A percentile compares a stretch with the other conserved stretches of the same genome.
Conservation (phyloP, 495 filamentous ascomycete genomes). For the Aspergillus biplanus region DNA sequence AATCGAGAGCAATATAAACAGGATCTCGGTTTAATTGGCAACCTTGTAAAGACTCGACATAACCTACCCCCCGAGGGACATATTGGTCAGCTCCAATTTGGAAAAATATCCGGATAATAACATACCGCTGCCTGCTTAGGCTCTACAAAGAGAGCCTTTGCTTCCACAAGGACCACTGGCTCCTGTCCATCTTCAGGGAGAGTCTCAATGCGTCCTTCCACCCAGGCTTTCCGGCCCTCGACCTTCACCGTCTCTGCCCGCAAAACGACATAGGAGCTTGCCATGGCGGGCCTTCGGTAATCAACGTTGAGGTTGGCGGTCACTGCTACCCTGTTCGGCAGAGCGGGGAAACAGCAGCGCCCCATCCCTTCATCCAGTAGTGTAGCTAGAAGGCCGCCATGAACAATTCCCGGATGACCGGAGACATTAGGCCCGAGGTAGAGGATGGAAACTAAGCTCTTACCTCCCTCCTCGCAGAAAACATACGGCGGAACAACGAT, state of each 20-base stretch:
- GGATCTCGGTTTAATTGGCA: conserved; percentile 16
- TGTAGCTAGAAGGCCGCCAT: conserved; percentile 90
- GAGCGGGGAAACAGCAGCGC: conserved; percentile 84
- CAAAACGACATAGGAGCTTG: conserved; percentile 77
- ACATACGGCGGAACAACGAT: conserved; percentile 82
- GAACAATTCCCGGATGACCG: conserved; percentile 89
- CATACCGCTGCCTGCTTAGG: conserved; percentile 79
- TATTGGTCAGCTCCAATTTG: neutral
- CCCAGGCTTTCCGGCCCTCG: conserved; percentile 96
- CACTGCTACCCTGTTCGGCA: conserved; percentile 87
- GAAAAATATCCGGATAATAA: conserved; percentile 16
- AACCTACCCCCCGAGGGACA: conserved; percentile 26
- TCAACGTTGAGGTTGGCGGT: conserved; percentile 91
- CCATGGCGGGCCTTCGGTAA: conserved; percentile 78
- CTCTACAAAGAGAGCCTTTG: conserved; percentile 86
- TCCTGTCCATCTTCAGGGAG: conserved; percentile 64
- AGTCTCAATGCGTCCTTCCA: conserved; percentile 87
- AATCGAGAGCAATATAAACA: neutral
- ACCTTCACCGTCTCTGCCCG: conserved; percentile 82
- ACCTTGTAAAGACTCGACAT: conserved; percentile 37
- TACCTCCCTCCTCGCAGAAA: conserved; percentile 73
- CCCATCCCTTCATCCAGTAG: conserved; percentile 91
- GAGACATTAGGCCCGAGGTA: conserved; percentile 84
- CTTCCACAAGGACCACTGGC: conserved; percentile 72
- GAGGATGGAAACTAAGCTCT: conserved; percentile 70